These are phyloP conservation scores for Trichoderma semiorbis DNA, from an alignment of 2,329 filamentous ascomycete species.

Conservation along the genomic window DNA sequence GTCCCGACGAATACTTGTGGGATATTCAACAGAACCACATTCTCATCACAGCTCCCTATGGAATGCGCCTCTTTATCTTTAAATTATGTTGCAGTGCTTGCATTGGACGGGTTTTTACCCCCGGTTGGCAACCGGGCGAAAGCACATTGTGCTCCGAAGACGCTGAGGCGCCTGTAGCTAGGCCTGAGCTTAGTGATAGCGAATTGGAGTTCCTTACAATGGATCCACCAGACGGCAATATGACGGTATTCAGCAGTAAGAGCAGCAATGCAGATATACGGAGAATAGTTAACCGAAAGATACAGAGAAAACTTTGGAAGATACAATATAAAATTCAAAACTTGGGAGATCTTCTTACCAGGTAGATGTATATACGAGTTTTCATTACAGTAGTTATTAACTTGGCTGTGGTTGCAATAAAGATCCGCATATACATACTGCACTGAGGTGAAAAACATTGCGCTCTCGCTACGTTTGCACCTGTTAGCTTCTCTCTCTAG, in stretches of 20 bases:
- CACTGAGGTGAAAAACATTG: no score
- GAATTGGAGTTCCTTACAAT: not conserved
- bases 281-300: no score
- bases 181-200: not conserved
- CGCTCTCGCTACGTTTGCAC: no score
- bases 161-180: not conserved
- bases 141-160: not conserved
- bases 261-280: not conserved
- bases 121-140: not conserved
- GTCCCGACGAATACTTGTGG: no score
- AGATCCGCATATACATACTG: no score
- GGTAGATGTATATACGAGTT: no score
- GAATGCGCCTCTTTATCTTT: not conserved
- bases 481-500: no score
- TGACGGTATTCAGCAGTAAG: not conserved
- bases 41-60: not conserved
- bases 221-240: not conserved
- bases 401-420: no score
- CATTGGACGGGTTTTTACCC: not conserved
- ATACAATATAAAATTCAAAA: no score
- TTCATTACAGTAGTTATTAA: no score
- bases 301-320: rapidly evolving
- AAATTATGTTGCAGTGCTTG: not conserved
- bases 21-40: not conserved
- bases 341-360: no score